Evolutionary conservation across 768 basidiomycete species (phyloP), one percentile per base, ranked within the genome.

Genomic region (Russula abietina): DNA sequence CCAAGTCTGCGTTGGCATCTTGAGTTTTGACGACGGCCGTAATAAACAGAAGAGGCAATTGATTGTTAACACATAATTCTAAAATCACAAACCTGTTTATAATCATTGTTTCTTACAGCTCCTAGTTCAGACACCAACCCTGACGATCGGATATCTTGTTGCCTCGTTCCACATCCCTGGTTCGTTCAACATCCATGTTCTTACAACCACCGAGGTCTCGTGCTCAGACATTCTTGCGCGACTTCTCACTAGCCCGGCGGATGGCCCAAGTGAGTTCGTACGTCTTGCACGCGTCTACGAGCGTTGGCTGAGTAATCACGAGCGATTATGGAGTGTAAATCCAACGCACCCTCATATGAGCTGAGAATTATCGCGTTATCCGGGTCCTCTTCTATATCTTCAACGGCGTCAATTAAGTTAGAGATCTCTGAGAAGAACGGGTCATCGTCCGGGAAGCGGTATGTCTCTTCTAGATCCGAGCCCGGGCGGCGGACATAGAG

Each of bases 211-310:
- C 51, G 6, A 52, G 10, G 28, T 33, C 39, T 19, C 30, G 39
- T 59, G 41, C 45, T 53, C 32, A 53, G 49, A 55, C 52, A 52
- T 55, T 33, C 63, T 74, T 70, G 64, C 84, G 83, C 64, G 84
- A 84, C 55, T 79, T 80, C 71, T 93, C 90, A 67, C 83, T 84
- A 36, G 91, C 87, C 65, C 83, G 78, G 53, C 93, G 87, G 72
- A 96, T 95, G 32, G 93, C 91, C 93, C 93, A 96, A 26, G 93
- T 95, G 64, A 96, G 79, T 73, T 95, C 86, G 68, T 96, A 96
- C 8, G 93, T 89, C 75, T 82, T 86, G 69, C 86, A 88, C 48
- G 93, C 93, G 75, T 93, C 90, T 91, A 39, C 28, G 28, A 38
- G 56, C 49, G 59, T 5, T 33, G 41, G 24, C 26, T 51, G 19